These are phyloP conservation scores for Pseudocohnilembus persalinus DNA, from an alignment of 169 alveolate genomes.

Conservation along the genomic window DNA sequence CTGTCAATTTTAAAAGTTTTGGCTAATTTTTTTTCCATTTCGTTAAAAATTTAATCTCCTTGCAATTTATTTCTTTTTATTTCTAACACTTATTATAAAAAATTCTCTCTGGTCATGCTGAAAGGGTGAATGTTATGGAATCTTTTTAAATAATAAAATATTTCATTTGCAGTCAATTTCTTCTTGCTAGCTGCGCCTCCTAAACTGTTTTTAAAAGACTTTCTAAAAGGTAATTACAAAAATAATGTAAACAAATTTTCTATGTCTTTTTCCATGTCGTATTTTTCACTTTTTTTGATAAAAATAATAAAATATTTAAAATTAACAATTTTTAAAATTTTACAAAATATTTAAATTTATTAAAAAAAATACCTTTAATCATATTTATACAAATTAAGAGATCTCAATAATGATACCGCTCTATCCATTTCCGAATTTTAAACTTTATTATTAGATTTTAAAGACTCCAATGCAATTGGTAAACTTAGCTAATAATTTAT, in stretches of 20 bases:
- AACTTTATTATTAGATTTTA: constrained; percentile 35
- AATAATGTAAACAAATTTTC: constrained; percentile 42
- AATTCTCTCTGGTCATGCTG: constrained; percentile 22
- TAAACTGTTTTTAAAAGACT: constrained; percentile 37
- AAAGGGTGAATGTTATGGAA: constrained; percentile 55
- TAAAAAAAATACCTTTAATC: too few relatives aligned
- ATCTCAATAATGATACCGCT: constrained; percentile 30
- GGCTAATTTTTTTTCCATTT: not conserved
- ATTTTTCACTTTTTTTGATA: constrained; percentile 11
- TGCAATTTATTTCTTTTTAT: too few relatives aligned
- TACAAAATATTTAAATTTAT: too few relatives aligned
- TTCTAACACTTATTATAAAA: constrained; percentile 1
- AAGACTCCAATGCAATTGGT: constrained; percentile 38
- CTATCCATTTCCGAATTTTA: constrained; percentile 28
- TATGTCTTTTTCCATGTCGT: constrained; percentile 45
- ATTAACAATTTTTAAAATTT: too few relatives aligned
- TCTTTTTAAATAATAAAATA: constrained; percentile 46
- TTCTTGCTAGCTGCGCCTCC: constrained; percentile 41
- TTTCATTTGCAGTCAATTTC: constrained; percentile 48
- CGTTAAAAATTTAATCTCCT: not conserved
- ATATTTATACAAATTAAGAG: constrained; percentile 38
- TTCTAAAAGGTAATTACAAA: constrained; percentile 48
- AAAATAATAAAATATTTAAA: not conserved
- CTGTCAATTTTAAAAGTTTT: not conserved
- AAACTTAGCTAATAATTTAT: constrained; percentile 36